Percentiles rank a stretch among this genome's conserved stretches.
phyloP scores from a whole-genome alignment of 176 grass and related monocot genomes.

The Oropetium thomaeum region DNA sequence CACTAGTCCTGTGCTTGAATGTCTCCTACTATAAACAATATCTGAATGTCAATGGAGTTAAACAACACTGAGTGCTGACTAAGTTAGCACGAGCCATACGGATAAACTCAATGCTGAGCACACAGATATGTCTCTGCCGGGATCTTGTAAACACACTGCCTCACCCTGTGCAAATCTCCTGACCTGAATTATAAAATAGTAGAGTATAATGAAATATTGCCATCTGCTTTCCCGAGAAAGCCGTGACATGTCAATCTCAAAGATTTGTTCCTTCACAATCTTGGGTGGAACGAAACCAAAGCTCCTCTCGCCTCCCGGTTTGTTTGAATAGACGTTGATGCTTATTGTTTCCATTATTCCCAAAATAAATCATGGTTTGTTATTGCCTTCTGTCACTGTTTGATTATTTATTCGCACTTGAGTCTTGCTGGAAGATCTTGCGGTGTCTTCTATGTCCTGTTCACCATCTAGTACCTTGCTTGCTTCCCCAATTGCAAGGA shows the following conservation, averaged over 20 bases:
- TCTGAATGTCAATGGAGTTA: background rate
- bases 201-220: background rate
- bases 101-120: background rate
- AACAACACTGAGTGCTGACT: background rate
- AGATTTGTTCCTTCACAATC: background rate
- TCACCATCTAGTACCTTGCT: conserved; percentile 40
- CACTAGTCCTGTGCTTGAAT: background rate
- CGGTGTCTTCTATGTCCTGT: conserved; percentile 8
- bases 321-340: background rate
- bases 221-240: background rate
- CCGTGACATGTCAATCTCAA: background rate
- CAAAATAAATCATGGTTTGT: conserved; percentile 40
- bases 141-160: background rate
- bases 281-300: conserved; percentile 13
- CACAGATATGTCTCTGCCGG: background rate
- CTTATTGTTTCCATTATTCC: conserved; percentile 2
- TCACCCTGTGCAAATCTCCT: conserved; percentile 3
- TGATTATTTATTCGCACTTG: conserved; percentile 21
- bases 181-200: background rate
- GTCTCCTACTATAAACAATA: background rate
- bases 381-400: conserved; percentile 28
- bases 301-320: conserved; percentile 1
- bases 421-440: conserved; percentile 12
- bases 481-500: conserved; percentile 63
- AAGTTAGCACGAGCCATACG: background rate